A percentile compares a stretch with the other conserved stretches of the same genome.
phyloP scores from a whole-genome alignment of 2,329 filamentous ascomycete species.

The Penicillium freii region DNA sequence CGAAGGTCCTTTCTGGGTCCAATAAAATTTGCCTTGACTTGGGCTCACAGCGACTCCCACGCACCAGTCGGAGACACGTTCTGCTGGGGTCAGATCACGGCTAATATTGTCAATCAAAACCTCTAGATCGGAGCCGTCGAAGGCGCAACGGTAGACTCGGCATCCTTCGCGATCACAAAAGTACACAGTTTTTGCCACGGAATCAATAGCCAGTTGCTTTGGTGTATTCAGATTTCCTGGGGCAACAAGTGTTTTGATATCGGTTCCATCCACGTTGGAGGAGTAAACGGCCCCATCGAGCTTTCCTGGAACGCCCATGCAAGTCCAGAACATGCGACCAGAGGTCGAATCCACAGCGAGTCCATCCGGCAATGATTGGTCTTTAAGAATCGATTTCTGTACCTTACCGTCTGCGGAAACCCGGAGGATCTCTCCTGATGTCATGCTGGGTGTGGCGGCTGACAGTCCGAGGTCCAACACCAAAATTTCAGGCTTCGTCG shows the following conservation, averaged over 20 bases:
- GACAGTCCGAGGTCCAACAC: conserved; percentile 28
- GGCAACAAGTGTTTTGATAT: conserved; percentile 45
- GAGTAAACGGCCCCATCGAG: conserved; percentile 46
- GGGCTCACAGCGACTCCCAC: conserved; percentile 56
- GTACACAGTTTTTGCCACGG: conserved; percentile 33
- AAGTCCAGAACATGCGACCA: conserved; percentile 49
- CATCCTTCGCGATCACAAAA: conserved; percentile 48
- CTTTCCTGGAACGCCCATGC: conserved; percentile 46
- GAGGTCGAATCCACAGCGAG: conserved; percentile 28
- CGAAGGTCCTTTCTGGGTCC: conserved; percentile 59
- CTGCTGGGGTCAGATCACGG: conserved; percentile 28
- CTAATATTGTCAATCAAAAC: conserved; percentile 32
- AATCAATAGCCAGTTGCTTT: conserved; percentile 42
- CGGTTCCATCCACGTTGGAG: conserved; percentile 50
- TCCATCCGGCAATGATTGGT: conserved; percentile 45
- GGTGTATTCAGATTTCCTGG: conserved; percentile 51
- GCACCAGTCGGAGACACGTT: conserved; percentile 48
- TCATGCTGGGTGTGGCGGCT: conserved; percentile 8
- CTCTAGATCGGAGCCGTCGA: conserved; percentile 33
- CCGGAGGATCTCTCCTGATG: conserved; percentile 22
- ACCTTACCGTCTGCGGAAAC: conserved; percentile 8
- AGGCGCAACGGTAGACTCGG: conserved; percentile 35
- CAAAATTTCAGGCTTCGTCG: conserved; percentile 10
- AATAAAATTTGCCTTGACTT: conserved; percentile 51
- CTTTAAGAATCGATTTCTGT: conserved; percentile 11